Base-by-base conservation (phyloP, 768 basidiomycete species). In the Mycena amicta region DNA sequence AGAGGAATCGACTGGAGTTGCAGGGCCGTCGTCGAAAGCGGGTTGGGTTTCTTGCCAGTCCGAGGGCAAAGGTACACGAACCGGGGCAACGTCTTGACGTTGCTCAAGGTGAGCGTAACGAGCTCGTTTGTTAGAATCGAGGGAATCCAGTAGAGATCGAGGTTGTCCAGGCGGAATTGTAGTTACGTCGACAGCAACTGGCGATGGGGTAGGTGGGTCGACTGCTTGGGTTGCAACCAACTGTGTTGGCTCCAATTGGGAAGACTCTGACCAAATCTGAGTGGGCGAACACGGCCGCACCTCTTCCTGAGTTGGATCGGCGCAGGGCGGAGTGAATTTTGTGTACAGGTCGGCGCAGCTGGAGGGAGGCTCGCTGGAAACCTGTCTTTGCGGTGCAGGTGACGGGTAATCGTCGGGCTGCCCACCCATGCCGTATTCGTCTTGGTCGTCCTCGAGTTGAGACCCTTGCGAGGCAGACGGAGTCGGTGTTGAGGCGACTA, bases 401-500 rank as follows among this genome's bases (percentile, higher is more conserved):
- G 50, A 12, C 27, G 4, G 11, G 5, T 25, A 6, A 16, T 60
- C 56, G 5, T 60, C 52, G 15, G 62, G 59, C 27, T 45, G 41
- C n/a, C n/a, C n/a, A n/a, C n/a, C n/a, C n/a, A n/a, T n/a, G n/a
- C n/a, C n/a, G n/a, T n/a, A 56, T 25, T 64, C 61, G 31, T 54
- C 53, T 16, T 63, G 60, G 15, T 57, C 55, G 13, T 59, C 60
- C 11, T 64, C 63, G 2, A 59, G 53, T 39, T 71, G 68, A 5
- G 72, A 71, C 33, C 33, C 8, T 53, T 77, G 77, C 4, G 78
- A 78, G 40, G 73, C 72, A 3, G 79, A 79, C 2, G 84, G 85
- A 33, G 85, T 85, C 40, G 86, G 86, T 46, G 86, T 87, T 33
- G 80, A 73, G 49, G 72, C 81, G 2, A 85, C 85, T n/a, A 86